Evolutionary conservation across 2,329 filamentous ascomycete genomes (phyloP).

Genomic region (Aschersonia sp.): DNA sequence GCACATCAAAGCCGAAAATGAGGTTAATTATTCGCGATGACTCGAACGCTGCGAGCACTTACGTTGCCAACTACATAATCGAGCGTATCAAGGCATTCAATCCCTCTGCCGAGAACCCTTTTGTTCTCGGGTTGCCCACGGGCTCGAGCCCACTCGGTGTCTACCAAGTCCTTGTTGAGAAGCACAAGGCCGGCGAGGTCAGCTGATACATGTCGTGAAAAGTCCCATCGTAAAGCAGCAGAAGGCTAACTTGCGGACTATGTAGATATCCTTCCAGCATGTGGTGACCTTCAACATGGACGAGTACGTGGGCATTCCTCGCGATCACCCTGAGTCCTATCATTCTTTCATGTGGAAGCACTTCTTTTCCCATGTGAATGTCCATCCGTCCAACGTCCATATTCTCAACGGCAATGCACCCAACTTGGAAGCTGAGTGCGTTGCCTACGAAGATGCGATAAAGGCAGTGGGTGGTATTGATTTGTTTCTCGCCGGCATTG

Average conservation of each 20-base stretch:
- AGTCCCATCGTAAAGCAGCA: background rate
- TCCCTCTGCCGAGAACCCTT: slow-evolving; percentile 57
- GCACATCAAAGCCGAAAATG: slow-evolving; percentile 34
- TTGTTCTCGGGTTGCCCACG: slow-evolving; percentile 72
- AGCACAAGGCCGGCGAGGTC: slow-evolving; percentile 50
- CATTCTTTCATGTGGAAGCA: slow-evolving; percentile 90
- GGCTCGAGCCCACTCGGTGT: slow-evolving; percentile 68
- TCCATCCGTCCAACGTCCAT: slow-evolving; percentile 69
- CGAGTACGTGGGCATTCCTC: slow-evolving; percentile 73
- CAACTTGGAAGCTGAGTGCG: slow-evolving; percentile 62
- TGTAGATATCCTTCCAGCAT: slow-evolving; percentile 67
- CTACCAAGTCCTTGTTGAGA: slow-evolving; percentile 60
- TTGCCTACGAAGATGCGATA: slow-evolving; percentile 68
- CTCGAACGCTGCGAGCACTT: slow-evolving; percentile 50
- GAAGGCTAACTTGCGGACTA: slow-evolving; percentile 1
- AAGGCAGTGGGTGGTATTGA: slow-evolving; percentile 63
- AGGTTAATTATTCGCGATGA: slow-evolving; percentile 73
- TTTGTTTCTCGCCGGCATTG: slow-evolving; percentile 73
- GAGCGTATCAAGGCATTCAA: slow-evolving; percentile 66
- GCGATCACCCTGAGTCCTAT: slow-evolving; percentile 74
- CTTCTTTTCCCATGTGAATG: slow-evolving; percentile 77
- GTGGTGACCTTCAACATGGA: slow-evolving; percentile 93
- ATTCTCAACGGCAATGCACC: slow-evolving; percentile 70
- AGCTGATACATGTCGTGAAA: background rate
- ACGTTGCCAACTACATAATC: slow-evolving; percentile 72